Conservation (phyloP, 495 filamentous ascomycete species). For the Corynascus novoguineensis region DNA sequence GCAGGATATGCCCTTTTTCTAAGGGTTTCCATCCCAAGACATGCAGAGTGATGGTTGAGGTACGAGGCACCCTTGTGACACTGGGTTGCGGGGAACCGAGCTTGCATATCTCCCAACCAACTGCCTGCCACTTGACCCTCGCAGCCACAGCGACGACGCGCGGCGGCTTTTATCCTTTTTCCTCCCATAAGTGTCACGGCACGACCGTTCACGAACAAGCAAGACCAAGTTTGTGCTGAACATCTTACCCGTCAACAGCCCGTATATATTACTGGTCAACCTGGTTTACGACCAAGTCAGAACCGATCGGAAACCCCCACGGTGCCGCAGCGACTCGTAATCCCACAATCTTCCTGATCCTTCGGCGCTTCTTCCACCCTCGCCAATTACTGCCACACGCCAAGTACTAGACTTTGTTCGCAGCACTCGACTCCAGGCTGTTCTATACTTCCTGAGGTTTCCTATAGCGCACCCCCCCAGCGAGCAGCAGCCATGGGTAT, state of each 20-base stretch:
- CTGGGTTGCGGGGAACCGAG: slow-evolving; percentile 9
- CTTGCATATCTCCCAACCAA: not conserved
- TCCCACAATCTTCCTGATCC: slow-evolving; percentile 9
- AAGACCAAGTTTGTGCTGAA: not conserved
- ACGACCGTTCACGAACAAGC: not conserved
- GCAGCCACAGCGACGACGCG: slow-evolving; percentile 9
- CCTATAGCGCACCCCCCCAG: not conserved
- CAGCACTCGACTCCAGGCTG: not conserved
- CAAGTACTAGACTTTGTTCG: not conserved
- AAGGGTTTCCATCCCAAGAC: too few species aligned
- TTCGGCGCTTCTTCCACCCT: slow-evolving; percentile 5
- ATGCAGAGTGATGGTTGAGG: too few species aligned
- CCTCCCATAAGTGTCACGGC: not conserved
- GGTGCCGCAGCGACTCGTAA: not conserved
- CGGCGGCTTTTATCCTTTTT: not conserved
- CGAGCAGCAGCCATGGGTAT: slow-evolving; percentile 46
- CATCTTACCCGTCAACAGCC: not conserved
- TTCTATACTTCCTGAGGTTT: not conserved
- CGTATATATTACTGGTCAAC: not conserved
- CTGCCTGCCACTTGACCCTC: slow-evolving; percentile 1
- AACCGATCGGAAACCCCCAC: not conserved
- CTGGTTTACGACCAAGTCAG: not conserved
- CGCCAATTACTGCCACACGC: not conserved
- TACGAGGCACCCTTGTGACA: too few species aligned
- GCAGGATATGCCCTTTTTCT: too few species aligned